Base-by-base conservation (phyloP, 768 basidiomycete species). In the Lactarius vividus region DNA sequence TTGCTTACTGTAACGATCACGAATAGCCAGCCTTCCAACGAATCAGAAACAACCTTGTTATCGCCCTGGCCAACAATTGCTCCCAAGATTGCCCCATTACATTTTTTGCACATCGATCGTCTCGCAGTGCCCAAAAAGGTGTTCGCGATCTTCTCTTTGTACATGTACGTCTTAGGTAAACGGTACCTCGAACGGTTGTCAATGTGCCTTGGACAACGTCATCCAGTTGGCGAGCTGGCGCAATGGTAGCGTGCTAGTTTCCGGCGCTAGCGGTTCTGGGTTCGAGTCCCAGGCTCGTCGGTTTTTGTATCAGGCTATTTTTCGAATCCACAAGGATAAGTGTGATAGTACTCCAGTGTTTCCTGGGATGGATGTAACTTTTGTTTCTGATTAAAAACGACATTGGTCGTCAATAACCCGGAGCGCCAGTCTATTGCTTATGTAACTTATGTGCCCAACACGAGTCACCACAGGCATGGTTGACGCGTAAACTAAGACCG, bases 171-270 rank as follows among this genome's bases (percentile, higher is more conserved):
- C 44, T 46, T 49, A 49, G 11, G n/a, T 49, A 49, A 49, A 23
- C 3, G 20, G 26, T 26, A 26, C 49, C 23, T n/a, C 26, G 6
- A 52, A 26, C 28, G 46, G 26, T 37, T 60, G 33, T 60, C 5
- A 60, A 26, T 10, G 39, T 35, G 23, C 40, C 28, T 16, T 15
- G 23, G 5, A 55, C 1, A 6, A 10, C 5, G 2, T 0, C 5
- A 2, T 33, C 8, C 37, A 59, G 37, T 54, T 61, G 82, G 81
- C 81, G 82, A 81, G 79, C 82, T 84, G 81, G 83, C 83, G 82
- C 82, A 83, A 83, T 84, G 83, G 83, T 80, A 84, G 83, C 83
- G 82, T 81, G 82, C 80, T 80, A 84, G 83, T 83, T 83, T 84
- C 83, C 83, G 83, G 81, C 78, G 82, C 82, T 83, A 80, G 80